A percentile compares a stretch with the other conserved stretches of the same genome.
Conservation (phyloP, 129 eudicot species). For the Solidago caesia region DNA sequence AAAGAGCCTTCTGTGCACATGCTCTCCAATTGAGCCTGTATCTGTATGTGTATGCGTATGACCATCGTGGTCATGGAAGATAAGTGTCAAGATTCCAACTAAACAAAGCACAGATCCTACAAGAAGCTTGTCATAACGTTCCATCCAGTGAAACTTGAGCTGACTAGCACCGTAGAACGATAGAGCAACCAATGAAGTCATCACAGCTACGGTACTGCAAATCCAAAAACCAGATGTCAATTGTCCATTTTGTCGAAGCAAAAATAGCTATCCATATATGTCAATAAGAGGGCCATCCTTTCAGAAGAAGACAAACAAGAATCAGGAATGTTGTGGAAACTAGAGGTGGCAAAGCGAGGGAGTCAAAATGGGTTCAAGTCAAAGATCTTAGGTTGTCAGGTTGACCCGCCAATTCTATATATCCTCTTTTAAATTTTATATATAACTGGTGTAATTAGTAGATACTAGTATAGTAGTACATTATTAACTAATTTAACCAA, state of each 20-base stretch:
- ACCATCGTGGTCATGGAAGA: constrained; percentile 67
- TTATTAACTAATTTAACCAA: too few species aligned
- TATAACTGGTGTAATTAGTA: too few species aligned
- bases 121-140: constrained; percentile 96
- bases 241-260: background rate
- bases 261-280: background rate
- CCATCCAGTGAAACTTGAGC: constrained; percentile 95
- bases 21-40: constrained; percentile 29
- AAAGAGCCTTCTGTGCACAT: constrained; percentile 58
- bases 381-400: too few species aligned
- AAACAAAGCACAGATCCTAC: constrained; percentile 92
- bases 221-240: constrained; percentile 7
- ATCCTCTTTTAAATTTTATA: background rate
- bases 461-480: too few species aligned
- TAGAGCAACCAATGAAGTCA: constrained; percentile 97
- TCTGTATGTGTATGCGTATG: constrained; percentile 26
- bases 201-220: constrained; percentile 93
- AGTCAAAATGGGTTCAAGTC: background rate
- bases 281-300: constrained; percentile 3
- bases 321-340: too few species aligned
- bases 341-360: background rate
- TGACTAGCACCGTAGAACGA: constrained; percentile 97
- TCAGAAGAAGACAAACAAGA: background rate
- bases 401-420: too few species aligned
- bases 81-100: constrained; percentile 85